Evolutionary conservation across 345 rosid species (phyloP), one percentile per base, ranked within the genome.

Genomic region (Sonneratia alba): DNA sequence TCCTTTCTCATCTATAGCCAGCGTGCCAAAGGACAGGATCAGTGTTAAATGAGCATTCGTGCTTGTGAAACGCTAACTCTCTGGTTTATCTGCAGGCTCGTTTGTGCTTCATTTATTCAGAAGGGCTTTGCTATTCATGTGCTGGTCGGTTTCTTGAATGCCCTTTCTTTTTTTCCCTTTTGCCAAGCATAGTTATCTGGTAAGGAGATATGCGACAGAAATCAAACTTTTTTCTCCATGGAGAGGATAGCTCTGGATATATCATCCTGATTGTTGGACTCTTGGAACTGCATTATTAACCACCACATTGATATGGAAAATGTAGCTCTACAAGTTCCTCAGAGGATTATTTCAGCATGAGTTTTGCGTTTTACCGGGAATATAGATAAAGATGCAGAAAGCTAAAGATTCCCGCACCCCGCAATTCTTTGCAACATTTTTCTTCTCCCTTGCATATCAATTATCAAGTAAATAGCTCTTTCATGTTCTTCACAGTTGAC

Each of bases 361-460:
- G 55, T 49, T 49, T 19, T 49, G 9, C 0, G 15, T 49, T 48
- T 48, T 15, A 9, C 10, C 0, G 53, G 13, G 32, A 27, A 27
- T 27, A 27, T 27, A 27, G 0, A 27, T 27, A 27, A 27, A 27
- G 32, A 27, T 27, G 32, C 32, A 27, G 32, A 27, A 24, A 66
- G 79, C 81, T 12, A 78, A 68, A 81, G 85, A 81, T 78, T 74
- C 85, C 79, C n/a, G 36, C 55, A 38, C 74, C 59, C 59, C 69
- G 67, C 66, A 51, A 73, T 71, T 75, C 32, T 27, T 27, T 27
- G 32, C 32, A 27, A 27, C 32, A 27, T 27, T 27, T 27, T 27
- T 27, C 32, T 27, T 22, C 74, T 57, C 43, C 43, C 43, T 40
- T 40, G 5, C 1, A 40, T 4, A 40, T 40, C 43, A 40, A 40